These are phyloP conservation scores for Triticum turgidum DNA, from an alignment of 176 grass and related monocot species.

Conservation along the genomic window DNA sequence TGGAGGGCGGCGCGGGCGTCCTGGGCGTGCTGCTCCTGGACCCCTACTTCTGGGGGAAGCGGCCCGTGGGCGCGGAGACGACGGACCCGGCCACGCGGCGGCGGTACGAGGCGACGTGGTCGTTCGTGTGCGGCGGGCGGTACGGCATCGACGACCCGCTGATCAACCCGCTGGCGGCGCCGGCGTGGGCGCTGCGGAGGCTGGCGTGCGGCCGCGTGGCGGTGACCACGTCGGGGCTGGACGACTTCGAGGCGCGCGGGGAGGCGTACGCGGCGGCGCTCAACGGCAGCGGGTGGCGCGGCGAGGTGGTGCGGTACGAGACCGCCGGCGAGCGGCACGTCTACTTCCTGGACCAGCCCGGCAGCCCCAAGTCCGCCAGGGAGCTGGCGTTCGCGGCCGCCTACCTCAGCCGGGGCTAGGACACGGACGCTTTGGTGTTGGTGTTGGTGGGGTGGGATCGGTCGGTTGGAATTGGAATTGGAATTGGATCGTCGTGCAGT, in stretches of 20 bases:
- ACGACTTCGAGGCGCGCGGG: conserved; percentile 53
- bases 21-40: conserved; percentile 55
- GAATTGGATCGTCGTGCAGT: background rate
- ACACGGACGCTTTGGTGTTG: background rate
- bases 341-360: conserved; percentile 53
- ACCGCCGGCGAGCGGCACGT: conserved; percentile 61
- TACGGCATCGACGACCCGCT: conserved; percentile 62
- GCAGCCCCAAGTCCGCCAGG: conserved; percentile 42
- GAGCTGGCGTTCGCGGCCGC: conserved; percentile 44
- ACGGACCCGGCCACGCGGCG: conserved; percentile 38
- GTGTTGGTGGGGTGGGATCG: background rate
- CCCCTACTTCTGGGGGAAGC: conserved; percentile 74
- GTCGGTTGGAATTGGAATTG: background rate
- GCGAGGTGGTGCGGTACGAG: conserved; percentile 54
- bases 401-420: conserved; percentile 44
- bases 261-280: conserved; percentile 57
- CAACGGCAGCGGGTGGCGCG: conserved; percentile 54
- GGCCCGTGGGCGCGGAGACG: conserved; percentile 61
- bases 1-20: conserved; percentile 37
- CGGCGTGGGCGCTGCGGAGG: conserved; percentile 12
- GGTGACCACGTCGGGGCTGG: conserved; percentile 48
- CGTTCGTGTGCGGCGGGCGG: conserved; percentile 47
- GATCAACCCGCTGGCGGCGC: conserved; percentile 56
- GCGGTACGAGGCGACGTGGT: conserved; percentile 62
- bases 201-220: conserved; percentile 48